These are phyloP conservation scores for Cardamine occulta DNA, from an alignment of 345 rosid species.

Conservation along the genomic window DNA sequence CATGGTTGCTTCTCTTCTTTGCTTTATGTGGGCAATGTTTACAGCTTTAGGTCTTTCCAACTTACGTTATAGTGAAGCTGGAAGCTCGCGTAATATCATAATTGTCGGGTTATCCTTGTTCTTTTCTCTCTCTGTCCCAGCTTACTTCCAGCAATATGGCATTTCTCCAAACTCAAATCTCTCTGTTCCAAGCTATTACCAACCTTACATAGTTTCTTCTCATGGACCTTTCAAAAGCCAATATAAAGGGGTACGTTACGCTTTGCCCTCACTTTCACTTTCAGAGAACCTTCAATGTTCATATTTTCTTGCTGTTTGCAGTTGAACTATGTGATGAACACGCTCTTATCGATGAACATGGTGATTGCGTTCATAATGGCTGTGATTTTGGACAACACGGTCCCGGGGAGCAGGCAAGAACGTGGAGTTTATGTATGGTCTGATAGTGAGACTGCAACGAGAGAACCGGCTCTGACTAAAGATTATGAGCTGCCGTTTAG, in stretches of 20 bases:
- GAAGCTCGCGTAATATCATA: slow-evolving; percentile 94
- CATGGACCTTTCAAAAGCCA: slow-evolving; percentile 85
- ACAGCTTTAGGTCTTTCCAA: slow-evolving; percentile 92
- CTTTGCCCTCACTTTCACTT: not conserved
- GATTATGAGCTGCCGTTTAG: slow-evolving; percentile 89
- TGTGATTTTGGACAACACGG: slow-evolving; percentile 85
- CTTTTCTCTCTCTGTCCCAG: slow-evolving; percentile 86
- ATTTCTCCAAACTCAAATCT: slow-evolving; percentile 73
- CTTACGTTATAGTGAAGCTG: slow-evolving; percentile 96
- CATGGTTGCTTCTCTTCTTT: slow-evolving; percentile 97
- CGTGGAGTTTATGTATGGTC: slow-evolving; percentile 96
- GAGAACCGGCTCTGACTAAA: slow-evolving; percentile 84
- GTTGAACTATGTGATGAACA: slow-evolving; percentile 91
- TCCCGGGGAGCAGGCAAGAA: slow-evolving; percentile 88
- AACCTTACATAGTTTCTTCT: slow-evolving; percentile 83
- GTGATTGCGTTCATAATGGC: slow-evolving; percentile 92
- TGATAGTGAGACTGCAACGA: slow-evolving; percentile 77
- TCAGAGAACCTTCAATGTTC: slow-evolving; percentile 6
- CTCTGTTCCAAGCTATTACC: slow-evolving; percentile 86
- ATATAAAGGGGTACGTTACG: slow-evolving; percentile 69
- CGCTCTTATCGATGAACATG: slow-evolving; percentile 77
- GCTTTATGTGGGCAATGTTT: slow-evolving; percentile 99
- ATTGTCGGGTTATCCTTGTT: slow-evolving; percentile 87
- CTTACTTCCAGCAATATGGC: slow-evolving; percentile 95
- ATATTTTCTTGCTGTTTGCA: slow-evolving; percentile 38